Conservation (phyloP, 2,329 filamentous ascomycete species). For the Aspergillus felis region DNA sequence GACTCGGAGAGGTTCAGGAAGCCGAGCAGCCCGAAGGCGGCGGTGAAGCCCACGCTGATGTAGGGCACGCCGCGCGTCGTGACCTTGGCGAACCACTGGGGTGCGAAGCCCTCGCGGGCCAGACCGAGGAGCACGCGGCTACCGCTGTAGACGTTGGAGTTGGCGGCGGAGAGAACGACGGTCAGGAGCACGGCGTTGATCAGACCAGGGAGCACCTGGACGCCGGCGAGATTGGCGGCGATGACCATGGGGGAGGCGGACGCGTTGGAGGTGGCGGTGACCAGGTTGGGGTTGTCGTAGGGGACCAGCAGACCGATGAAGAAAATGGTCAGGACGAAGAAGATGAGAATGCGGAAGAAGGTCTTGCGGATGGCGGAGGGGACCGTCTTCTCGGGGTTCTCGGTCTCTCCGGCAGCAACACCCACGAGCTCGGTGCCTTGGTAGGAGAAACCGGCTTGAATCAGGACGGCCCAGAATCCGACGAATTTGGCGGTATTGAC, state of each 20-base stretch:
- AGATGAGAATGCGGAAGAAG: constrained; percentile 68
- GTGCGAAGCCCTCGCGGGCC: constrained; percentile 45
- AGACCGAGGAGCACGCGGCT: constrained; percentile 68
- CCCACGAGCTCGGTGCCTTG: constrained; percentile 70
- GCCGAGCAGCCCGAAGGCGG: constrained; percentile 57
- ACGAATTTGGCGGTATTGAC: constrained; percentile 55
- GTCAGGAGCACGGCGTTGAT: constrained; percentile 43
- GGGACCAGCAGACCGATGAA: constrained; percentile 70
- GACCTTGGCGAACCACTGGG: constrained; percentile 40
- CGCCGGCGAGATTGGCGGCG: constrained; percentile 35
- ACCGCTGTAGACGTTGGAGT: constrained; percentile 44
- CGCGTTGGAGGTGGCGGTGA: constrained; percentile 43
- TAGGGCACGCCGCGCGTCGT: constrained; percentile 44
- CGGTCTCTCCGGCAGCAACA: constrained; percentile 73
- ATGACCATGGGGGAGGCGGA: constrained; percentile 43
- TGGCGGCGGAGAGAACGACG: constrained; percentile 42
- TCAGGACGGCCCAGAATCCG: constrained; percentile 53
- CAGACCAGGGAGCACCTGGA: constrained; percentile 37
- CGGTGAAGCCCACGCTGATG: constrained; percentile 41
- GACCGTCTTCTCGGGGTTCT: constrained; percentile 67
- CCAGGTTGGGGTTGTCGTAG: constrained; percentile 50
- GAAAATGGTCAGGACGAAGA: constrained; percentile 49
- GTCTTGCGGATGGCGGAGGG: constrained; percentile 70
- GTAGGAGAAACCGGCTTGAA: constrained; percentile 40
- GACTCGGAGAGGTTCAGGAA: constrained; percentile 64